Base-by-base conservation (phyloP, 2,329 filamentous ascomycete species). In the Penicillium hordei region DNA sequence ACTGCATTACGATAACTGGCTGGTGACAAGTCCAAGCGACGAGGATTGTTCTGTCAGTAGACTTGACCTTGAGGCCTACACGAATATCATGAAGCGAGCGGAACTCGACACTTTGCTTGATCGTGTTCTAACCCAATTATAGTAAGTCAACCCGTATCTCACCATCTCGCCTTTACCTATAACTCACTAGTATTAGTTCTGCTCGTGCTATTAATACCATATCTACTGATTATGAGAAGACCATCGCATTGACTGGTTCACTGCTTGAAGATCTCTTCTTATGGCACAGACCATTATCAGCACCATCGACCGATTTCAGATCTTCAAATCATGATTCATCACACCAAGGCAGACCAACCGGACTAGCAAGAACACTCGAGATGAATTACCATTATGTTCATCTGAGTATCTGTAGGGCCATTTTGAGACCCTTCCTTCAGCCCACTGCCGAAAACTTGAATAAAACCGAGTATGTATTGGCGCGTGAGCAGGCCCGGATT, bases 331-430 rank as follows among this genome's bases (percentile, higher is more conserved):
- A 23, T 23, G 21, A 23, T 23, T 23, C 21, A 23, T 23, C 21
- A 23, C 21, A 23, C 21, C 21, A 19, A 44, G 29, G 21, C 29
- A 52, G 40, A 38, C 40, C 52, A 49, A 23, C 10, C 9, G 21
- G 44, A 19, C 34, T 45, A 31, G 44, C 27, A 3, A 40, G 36
- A 25, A 27, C 31, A 21, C 44, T 55, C 3, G 52, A 55, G 10
- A 50, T 50, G 52, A 34, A 42, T 13, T 55, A 55, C 10, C 52
- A 55, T 55, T 55, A 55, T 31, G 42, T 50, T 15, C 34, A 55
- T 23, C 9, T 55, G 17, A 55, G 34, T 40, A 49, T 55, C 7
- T 48, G 34, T 17, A 33, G 25, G 2, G 52, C 52, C 21, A 31
- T 49, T 10, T 13, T 55, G 17, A 40, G 44, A 13, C 52, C 44